Conservation (phyloP, 2,329 filamentous ascomycete genomes). For the Trichoderma sp. region DNA sequence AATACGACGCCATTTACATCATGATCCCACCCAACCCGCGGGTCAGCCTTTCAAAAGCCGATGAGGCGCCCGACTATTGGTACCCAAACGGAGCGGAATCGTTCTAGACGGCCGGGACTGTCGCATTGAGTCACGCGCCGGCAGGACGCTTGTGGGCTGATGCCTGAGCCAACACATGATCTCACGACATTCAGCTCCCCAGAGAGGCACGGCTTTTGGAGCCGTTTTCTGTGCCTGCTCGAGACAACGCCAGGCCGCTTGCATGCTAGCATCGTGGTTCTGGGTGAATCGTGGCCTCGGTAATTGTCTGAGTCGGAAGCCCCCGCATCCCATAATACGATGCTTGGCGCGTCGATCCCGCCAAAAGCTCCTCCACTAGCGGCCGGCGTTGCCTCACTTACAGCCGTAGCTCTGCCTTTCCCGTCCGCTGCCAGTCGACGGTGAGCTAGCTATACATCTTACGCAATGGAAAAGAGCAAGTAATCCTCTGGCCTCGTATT, state of each 20-base stretch:
- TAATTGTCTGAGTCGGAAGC: conserved; percentile 1
- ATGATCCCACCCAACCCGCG: not conserved
- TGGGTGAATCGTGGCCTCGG: not conserved
- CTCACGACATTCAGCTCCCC: not conserved
- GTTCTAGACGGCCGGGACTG: not conserved
- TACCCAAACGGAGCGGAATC: not conserved
- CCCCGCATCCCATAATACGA: conserved; percentile 20
- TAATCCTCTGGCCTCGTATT: conserved; percentile 11
- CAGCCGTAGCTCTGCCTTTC: not conserved
- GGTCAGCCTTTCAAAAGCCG: not conserved
- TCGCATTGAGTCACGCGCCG: not conserved
- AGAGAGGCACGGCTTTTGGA: not conserved
- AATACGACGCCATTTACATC: not conserved
- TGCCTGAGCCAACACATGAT: conserved; percentile 1
- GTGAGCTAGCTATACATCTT: not conserved
- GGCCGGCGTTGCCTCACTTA: not conserved
- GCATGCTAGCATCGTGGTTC: not conserved
- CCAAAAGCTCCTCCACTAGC: not conserved
- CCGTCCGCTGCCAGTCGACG: not conserved
- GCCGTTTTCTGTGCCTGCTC: not conserved
- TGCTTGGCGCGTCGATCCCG: conserved; percentile 18
- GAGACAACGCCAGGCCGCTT: not conserved
- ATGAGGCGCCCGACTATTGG: not conserved
- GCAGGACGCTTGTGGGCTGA: not conserved
- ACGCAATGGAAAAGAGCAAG: conserved; percentile 6